Evolutionary conservation across 148 eudicot genomes (phyloP).

Genomic region (Pouteria glomerata): DNA sequence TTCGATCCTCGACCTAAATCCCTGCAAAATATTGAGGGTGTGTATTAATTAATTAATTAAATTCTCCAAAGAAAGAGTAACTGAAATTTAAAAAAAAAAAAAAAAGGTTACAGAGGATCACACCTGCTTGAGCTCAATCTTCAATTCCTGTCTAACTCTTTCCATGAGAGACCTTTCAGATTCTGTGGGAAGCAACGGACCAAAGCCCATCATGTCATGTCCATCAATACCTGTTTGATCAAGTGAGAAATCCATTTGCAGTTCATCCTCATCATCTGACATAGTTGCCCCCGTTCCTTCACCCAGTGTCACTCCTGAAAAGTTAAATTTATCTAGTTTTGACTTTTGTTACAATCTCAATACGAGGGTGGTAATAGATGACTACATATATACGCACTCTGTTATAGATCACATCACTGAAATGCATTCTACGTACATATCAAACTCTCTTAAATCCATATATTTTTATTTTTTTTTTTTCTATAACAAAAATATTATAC

Average conservation of each 20-base stretch:
- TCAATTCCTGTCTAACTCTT: slow-evolving; percentile 89
- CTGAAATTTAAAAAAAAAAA: background rate
- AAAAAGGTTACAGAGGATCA: background rate
- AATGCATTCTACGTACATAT: too few relatives aligned
- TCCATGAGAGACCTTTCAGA: slow-evolving; percentile 95
- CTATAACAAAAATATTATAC: too few relatives aligned
- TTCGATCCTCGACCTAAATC: slow-evolving; percentile 88
- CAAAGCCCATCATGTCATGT: slow-evolving; percentile 91
- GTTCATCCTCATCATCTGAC: slow-evolving; percentile 95
- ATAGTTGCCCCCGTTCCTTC: slow-evolving; percentile 88
- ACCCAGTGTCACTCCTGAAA: slow-evolving; percentile 54
- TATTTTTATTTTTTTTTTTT: too few relatives aligned
- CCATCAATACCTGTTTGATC: slow-evolving; percentile 51
- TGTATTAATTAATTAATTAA: too few relatives aligned
- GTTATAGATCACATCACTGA: too few relatives aligned
- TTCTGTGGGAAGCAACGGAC: slow-evolving; percentile 89
- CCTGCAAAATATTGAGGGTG: slow-evolving; percentile 37
- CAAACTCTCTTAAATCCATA: too few relatives aligned
- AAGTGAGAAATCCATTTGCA: slow-evolving; percentile 61
- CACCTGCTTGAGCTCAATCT: slow-evolving; percentile 94
- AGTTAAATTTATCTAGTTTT: too few relatives aligned
- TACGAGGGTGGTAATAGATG: too few relatives aligned
- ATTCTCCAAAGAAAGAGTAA: background rate
- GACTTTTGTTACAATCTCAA: too few relatives aligned
- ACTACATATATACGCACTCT: too few relatives aligned